A percentile compares a stretch with the other conserved stretches of the same genome.
Evolutionary conservation across 192 early-diverging fungal species (phyloP).

Genomic region (Rhizophagus clarus): DNA sequence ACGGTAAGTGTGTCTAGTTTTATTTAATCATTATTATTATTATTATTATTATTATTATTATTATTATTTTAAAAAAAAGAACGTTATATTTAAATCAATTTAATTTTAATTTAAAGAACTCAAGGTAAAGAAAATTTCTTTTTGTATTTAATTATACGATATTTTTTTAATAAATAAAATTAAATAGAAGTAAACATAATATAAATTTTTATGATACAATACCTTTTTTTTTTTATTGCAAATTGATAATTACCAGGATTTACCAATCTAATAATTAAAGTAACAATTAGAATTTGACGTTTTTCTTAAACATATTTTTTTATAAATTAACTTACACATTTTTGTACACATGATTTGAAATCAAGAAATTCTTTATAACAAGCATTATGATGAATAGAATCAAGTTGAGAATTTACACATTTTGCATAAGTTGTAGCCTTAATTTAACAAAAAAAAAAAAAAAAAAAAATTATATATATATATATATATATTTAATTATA

Average conservation of each 20-base stretch:
- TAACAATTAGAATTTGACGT: not conserved
- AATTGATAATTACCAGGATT: not conserved
- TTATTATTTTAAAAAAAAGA: not conserved
- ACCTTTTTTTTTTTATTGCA: too few relatives aligned
- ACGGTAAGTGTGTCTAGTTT: not conserved
- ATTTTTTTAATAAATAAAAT: too few relatives aligned
- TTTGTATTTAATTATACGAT: too few relatives aligned
- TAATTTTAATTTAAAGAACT: too few relatives aligned
- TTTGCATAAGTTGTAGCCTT: constrained; percentile 25
- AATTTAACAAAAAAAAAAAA: not conserved
- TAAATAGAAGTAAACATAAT: too few relatives aligned
- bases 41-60: too few relatives aligned
- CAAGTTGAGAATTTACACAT: constrained; percentile 18
- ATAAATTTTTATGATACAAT: too few relatives aligned
- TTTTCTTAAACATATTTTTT: too few relatives aligned
- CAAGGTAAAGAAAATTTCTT: too few relatives aligned
- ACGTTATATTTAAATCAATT: too few relatives aligned
- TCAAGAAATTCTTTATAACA: constrained; percentile 8
- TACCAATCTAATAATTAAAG: not conserved
- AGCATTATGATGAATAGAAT: not conserved
- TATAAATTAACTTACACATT: not conserved
- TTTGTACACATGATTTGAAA: constrained; percentile 17
- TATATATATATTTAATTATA: too few relatives aligned
- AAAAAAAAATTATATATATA: not conserved
- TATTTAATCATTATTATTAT: too few relatives aligned